Percentiles rank a stretch among this genome's conserved stretches.
Conservation (phyloP, 2,329 filamentous ascomycete species). For the Fusarium sp. region DNA sequence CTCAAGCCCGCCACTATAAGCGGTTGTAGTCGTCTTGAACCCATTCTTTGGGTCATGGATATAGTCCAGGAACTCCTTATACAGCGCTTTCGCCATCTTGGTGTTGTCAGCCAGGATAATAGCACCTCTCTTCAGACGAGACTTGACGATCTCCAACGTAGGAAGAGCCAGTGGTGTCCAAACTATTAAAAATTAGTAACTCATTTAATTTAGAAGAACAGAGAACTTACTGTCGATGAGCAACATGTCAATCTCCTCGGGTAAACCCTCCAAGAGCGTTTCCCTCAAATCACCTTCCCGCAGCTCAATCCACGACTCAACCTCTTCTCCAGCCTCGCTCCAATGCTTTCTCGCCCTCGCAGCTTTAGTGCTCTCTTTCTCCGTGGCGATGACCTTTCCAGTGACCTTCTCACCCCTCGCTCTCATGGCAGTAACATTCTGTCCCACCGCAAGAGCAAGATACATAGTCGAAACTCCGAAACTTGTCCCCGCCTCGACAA, state of each 20-base stretch:
- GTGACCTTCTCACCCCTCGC: constrained; percentile 35
- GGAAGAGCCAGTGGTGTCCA: constrained; percentile 69
- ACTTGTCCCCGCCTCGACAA: constrained; percentile 73
- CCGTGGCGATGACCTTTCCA: constrained; percentile 67
- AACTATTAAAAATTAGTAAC: constrained; percentile 54
- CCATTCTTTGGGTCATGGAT: constrained; percentile 60
- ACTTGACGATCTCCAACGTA: constrained; percentile 63
- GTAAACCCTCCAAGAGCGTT: constrained; percentile 61
- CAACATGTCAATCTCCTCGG: constrained; percentile 66
- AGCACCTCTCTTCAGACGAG: constrained; percentile 61
- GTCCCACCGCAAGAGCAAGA: constrained; percentile 68
- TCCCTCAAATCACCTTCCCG: constrained; percentile 70
- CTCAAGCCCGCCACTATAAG: constrained; percentile 52
- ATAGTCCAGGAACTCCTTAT: constrained; percentile 63
- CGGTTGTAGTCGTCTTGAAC: constrained; percentile 59
- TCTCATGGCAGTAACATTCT: constrained; percentile 55
- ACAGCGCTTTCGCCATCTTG: constrained; percentile 55
- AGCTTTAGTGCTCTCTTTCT: constrained; percentile 69
- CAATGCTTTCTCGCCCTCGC: constrained; percentile 66
- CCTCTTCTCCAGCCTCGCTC: constrained; percentile 63
- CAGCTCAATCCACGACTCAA: constrained; percentile 67
- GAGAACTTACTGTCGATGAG: constrained; percentile 71
- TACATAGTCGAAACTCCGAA: constrained; percentile 75
- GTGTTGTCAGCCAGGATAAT: constrained; percentile 66
- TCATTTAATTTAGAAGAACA: fast-evolving